These are phyloP conservation scores for Asterella californica DNA, from an alignment of 225 moss, liverwort and hornwort genomes.

Conservation along the genomic window DNA sequence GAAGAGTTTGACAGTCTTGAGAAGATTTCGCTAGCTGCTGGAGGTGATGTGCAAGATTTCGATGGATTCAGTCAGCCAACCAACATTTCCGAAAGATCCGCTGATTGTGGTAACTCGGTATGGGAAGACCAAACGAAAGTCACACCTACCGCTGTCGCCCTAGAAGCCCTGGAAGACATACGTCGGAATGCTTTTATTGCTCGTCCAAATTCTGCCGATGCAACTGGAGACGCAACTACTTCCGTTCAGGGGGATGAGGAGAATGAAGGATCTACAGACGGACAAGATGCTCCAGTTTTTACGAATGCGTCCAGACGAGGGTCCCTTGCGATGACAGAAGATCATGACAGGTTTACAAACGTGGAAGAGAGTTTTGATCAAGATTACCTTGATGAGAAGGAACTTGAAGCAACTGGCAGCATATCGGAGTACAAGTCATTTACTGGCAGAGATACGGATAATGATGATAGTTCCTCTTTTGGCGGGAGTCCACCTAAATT, in stretches of 20 bases:
- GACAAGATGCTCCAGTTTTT: slow-evolving; percentile 1
- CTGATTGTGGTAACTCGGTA: background rate
- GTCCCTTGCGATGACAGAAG: slow-evolving; percentile 6
- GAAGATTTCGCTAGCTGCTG: background rate
- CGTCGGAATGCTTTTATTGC: background rate
- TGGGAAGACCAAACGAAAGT: slow-evolving; percentile 3
- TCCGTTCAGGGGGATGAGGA: background rate
- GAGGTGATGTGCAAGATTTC: slow-evolving; percentile 1
- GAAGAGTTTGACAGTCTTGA: slow-evolving; percentile 6
- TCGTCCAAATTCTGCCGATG: background rate
- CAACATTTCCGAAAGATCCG: background rate
- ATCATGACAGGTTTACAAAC: background rate
- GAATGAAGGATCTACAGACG: background rate
- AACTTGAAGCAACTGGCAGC: slow-evolving; percentile 14
- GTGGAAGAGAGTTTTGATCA: slow-evolving; percentile 1
- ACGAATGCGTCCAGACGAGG: background rate
- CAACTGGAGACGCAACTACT: background rate
- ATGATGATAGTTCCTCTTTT: slow-evolving; percentile 3
- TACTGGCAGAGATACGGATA: slow-evolving; percentile 17
- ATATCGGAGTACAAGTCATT: slow-evolving; percentile 10
- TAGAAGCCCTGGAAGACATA: background rate
- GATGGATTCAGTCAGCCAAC: background rate
- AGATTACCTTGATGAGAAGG: background rate
- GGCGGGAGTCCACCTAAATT: slow-evolving; percentile 4
- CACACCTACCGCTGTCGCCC: background rate